Evolutionary conservation across 441 rosid species (phyloP).

Genomic region (Lepidium campestre): DNA sequence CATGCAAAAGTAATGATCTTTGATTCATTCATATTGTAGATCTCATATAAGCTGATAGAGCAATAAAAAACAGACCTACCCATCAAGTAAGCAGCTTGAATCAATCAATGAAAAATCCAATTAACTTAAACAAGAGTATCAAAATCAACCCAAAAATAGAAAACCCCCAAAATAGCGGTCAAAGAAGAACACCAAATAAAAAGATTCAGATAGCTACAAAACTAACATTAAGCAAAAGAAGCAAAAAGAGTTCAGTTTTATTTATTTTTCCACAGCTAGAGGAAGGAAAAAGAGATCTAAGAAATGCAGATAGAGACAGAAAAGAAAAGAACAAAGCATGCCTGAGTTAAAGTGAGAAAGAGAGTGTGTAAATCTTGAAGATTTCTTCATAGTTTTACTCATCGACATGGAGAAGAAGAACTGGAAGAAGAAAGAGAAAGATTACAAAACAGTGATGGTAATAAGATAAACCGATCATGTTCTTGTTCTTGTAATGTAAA

Average conservation of each 20-base stretch:
- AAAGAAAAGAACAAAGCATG: slow-evolving; percentile 15
- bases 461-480: slow-evolving; percentile 37
- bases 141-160: not conserved
- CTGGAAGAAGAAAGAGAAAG: not conserved
- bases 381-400: slow-evolving; percentile 23
- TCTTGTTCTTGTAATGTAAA: slow-evolving; percentile 26
- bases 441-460: slow-evolving; percentile 38
- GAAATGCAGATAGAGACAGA: slow-evolving; percentile 4
- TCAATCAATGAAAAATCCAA: not conserved
- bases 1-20: slow-evolving; percentile 21
- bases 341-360: slow-evolving; percentile 19
- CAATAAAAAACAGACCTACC: not conserved
- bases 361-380: slow-evolving; percentile 12
- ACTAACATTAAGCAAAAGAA: slow-evolving; percentile 22
- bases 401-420: slow-evolving; percentile 13
- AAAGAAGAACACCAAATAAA: slow-evolving; percentile 13
- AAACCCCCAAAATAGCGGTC: slow-evolving; percentile 23
- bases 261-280: not conserved
- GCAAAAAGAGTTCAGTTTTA: slow-evolving; percentile 12
- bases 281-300: slow-evolving; percentile 17
- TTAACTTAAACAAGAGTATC: not conserved
- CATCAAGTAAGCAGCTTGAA: not conserved
- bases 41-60: slow-evolving; percentile 32
- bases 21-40: slow-evolving; percentile 45
- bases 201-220: slow-evolving; percentile 21